A percentile compares a stretch with the other conserved stretches of the same genome.
phyloP scores from a whole-genome alignment of 257 asterid species.

The Avicennia marina region DNA sequence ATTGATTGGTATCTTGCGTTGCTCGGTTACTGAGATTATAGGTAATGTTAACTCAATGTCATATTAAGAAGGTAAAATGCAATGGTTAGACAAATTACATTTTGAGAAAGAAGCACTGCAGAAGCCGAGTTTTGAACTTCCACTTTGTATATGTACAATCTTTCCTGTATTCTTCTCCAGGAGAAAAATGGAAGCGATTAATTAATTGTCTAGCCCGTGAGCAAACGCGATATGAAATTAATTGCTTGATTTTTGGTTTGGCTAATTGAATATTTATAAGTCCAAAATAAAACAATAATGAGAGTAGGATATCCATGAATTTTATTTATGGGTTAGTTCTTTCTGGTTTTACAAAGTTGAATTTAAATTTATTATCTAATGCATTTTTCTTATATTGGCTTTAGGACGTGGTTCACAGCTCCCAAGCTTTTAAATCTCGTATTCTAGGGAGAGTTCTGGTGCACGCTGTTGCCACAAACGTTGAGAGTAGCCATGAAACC shows the following conservation, averaged over 20 bases:
- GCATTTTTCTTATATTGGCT: constrained; percentile 2
- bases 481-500: not conserved
- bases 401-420: constrained; percentile 29
- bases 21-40: not conserved
- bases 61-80: not conserved
- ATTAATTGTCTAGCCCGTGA: not conserved
- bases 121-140: not conserved
- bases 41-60: not conserved
- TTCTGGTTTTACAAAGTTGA: not conserved
- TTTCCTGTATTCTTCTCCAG: not conserved
- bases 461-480: constrained; percentile 15
- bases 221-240: not conserved
- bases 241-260: not conserved
- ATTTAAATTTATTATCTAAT: not conserved
- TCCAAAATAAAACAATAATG: not conserved
- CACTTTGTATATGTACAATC: not conserved
- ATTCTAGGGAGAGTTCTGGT: constrained; percentile 1
- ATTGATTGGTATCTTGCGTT: not conserved
- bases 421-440: constrained; percentile 18
- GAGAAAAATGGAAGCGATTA: not conserved
- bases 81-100: not conserved
- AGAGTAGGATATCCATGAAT: not conserved
- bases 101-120: not conserved
- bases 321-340: not conserved
- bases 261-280: not conserved